Evolutionary conservation across 2,329 filamentous ascomycete genomes (phyloP), one percentile per base, ranked within the genome.

Genomic region (Microdochium bolleyi): DNA sequence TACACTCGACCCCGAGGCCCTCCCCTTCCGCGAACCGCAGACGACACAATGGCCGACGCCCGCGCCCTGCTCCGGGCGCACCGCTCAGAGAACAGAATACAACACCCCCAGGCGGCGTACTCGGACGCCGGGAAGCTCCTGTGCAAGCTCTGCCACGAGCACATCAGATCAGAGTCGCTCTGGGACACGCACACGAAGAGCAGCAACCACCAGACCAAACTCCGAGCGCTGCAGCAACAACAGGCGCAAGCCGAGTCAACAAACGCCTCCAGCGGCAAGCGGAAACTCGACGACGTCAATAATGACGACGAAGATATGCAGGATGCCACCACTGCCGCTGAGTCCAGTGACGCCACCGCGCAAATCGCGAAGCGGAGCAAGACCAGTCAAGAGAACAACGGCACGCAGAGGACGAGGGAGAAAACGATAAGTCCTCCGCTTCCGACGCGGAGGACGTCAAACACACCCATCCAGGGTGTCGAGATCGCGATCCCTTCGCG

Each of bases 51-150:
- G 88, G 78, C 88, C 59, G 89, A 95, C 68, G 85, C 89, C 24
- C 86, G 90, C 61, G 82, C 88, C 34, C 80, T 95, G 49, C 79
- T 95, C 54, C 87, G 88, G 60, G 86, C 85, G 63, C 87, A 92
- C 69, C 84, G 89, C 58, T 83, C 84, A 53, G 80, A 86, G 56
- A 84, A 89, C 53, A 82, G 87, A 58, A 84, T 92, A 61, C 78
- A 84, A 51, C 85, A 89, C 61, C 82, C 85, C 3, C 75, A 85
- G 60, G 84, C 85, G 44, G 73, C 77, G 52, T 89, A 90, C 70
- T 83, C 84, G 4, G 78, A 83, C 57, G 75, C 81, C 14, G 86
- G 86, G 55, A 84, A 82, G 61, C 78, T 90, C 1, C 70, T 83
- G 25, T 91, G 87, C 70, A 79, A 77, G 55, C 68, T 86, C 24